Evolutionary conservation across 2,329 filamentous ascomycete species (phyloP).

Genomic region (Colletotrichum gigasporum): DNA sequence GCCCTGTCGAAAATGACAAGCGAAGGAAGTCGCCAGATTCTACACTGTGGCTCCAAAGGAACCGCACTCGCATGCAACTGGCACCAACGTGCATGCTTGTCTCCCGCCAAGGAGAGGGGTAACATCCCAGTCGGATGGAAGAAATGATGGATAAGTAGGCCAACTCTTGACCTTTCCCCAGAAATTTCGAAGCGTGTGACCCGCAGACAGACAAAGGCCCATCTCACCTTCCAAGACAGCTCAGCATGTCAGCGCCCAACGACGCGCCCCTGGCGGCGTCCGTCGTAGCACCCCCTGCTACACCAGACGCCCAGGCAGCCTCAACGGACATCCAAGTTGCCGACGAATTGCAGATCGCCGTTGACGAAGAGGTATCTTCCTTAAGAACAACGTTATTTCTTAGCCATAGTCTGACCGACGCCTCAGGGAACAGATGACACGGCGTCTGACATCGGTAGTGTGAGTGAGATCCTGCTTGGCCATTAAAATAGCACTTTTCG

Average conservation of each 20-base stretch:
- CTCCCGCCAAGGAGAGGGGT: not conserved
- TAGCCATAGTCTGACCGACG: not conserved
- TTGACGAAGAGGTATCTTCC: not conserved
- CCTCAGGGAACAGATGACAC: not conserved
- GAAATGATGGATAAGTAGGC: not conserved
- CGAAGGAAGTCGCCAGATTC: not conserved
- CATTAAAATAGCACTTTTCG: too few relatives aligned
- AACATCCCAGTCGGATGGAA: not conserved
- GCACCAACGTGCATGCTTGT: not conserved
- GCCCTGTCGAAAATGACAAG: not conserved
- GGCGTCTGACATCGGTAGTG: not conserved
- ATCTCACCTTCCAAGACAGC: not conserved
- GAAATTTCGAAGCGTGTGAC: not conserved
- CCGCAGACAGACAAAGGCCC: not conserved
- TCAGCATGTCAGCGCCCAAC: not conserved
- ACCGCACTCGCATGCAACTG: not conserved
- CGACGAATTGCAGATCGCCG: not conserved
- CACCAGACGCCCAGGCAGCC: not conserved
- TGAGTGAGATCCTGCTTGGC: too few relatives aligned
- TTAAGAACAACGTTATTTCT: not conserved
- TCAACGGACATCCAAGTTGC: not conserved
- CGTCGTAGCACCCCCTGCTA: not conserved
- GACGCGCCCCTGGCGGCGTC: not conserved
- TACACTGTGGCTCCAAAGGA: too few relatives aligned
- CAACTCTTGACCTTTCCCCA: not conserved